These are phyloP conservation scores for Solanum okadae DNA, from an alignment of 257 asterid genomes.

Conservation along the genomic window DNA sequence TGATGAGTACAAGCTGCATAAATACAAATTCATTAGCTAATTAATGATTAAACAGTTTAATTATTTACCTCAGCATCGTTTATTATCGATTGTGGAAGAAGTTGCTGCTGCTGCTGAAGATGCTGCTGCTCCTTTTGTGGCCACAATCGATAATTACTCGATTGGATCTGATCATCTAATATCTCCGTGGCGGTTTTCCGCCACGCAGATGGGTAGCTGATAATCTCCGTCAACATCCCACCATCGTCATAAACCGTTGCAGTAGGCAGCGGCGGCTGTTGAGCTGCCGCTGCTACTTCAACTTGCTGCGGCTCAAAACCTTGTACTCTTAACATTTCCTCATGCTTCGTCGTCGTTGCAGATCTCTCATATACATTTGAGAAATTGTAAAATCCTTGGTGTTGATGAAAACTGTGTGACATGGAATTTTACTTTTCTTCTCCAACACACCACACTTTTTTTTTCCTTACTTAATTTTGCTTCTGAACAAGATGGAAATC, in stretches of 20 bases:
- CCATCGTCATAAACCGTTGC: conserved; percentile 26
- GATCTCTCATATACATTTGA: conserved; percentile 39
- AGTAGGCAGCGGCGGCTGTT: not conserved
- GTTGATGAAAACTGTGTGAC: conserved; percentile 43
- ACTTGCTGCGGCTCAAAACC: conserved; percentile 25
- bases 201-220: conserved; percentile 25
- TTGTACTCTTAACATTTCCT: conserved; percentile 19
- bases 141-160: conserved; percentile 15
- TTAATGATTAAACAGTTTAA: not conserved
- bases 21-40: not conserved
- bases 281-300: not conserved
- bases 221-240: conserved; percentile 46
- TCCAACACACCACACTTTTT: not conserved
- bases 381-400: conserved; percentile 22
- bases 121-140: conserved; percentile 23
- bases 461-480: not conserved
- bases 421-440: conserved; percentile 14
- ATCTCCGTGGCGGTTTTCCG: conserved; percentile 19
- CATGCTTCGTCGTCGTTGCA: conserved; percentile 1
- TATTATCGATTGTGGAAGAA: conserved; percentile 1
- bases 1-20: not conserved
- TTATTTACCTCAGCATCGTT: conserved; percentile 30
- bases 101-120: conserved; percentile 9
- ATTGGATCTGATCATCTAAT: conserved; percentile 51
- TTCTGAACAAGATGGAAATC: not conserved